Base-by-base conservation (phyloP, 306 rosid genomes). In the Cyamopsis tetragonoloba region DNA sequence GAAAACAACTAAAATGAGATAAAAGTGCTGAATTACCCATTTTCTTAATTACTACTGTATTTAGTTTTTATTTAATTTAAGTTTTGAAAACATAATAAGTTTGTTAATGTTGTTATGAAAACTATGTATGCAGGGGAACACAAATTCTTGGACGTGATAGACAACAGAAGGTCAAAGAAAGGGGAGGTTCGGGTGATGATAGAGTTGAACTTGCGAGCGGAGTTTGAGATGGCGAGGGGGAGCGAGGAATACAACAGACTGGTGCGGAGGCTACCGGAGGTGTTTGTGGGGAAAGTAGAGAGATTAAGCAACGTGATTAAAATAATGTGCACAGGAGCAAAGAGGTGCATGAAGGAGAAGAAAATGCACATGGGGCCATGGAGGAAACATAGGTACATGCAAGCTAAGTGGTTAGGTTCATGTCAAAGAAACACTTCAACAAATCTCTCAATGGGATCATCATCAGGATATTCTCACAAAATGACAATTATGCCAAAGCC, bases 311-410 rank as follows among this genome's bases (percentile, higher is more conserved):
- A 28, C 42, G 5, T 92, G 14, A 82, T 85, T 2, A 89, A 89
- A 80, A 50, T 86, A 1, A 1, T 87, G 62, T 89, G 98, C 73
- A 58, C 71, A 32, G 96, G 72, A 5, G 95, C 88, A 2, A 89
- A 92, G 64, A 87, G 71, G 78, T 89, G 96, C 81, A 89, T 89
- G 98, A 82, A 85, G 77, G 91, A 89, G 20, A 92, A 82, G 73
- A 88, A 80, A 66, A 83, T 92, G 90, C 96, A 92, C 62, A 53
- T 92, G 85, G 98, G 96, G 4, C 98, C 98, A 23, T 92, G 98
- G 98, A 81, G 98, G 63, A 92, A 85, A 79, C 89, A 85, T 18
- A 79, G 62, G 78, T 92, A 92, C 79, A 85, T 92, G 95, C 86
- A 84, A 12, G 86, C 95, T 10, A 92, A 92, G 77, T 92, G 98